phyloP scores from a whole-genome alignment of 177 flowering plant genomes.

The Vitis hybrid region DNA sequence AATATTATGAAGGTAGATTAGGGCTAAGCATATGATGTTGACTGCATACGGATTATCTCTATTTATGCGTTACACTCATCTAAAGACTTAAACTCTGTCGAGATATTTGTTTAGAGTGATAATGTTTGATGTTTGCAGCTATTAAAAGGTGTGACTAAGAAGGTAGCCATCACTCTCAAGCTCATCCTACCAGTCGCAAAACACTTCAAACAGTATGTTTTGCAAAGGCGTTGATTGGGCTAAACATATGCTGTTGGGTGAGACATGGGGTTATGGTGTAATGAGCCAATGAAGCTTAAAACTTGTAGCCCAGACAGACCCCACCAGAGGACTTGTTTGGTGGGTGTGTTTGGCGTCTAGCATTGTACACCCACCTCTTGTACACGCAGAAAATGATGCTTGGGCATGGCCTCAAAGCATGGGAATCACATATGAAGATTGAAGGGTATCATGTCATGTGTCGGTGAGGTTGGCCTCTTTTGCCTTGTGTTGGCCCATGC shows the following conservation, averaged over 20 bases:
- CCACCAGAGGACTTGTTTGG: not conserved
- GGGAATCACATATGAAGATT: not conserved
- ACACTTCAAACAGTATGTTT: too few species aligned
- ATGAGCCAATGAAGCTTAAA: not conserved
- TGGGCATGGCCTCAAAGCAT: not conserved
- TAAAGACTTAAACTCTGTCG: too few species aligned
- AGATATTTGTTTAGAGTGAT: too few species aligned
- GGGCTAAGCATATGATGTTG: too few species aligned
- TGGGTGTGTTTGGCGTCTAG: slow-evolving; percentile 3
- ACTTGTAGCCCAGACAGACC: not conserved
- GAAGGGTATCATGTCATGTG: not conserved
- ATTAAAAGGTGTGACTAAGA: too few species aligned
- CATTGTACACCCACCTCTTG: slow-evolving; percentile 9
- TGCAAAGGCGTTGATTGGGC: not conserved
- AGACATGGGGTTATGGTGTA: not conserved
- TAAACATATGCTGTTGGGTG: not conserved
- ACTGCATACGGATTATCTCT: too few species aligned
- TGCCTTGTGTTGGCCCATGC: not conserved
- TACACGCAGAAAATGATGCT: not conserved
- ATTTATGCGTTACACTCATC: too few species aligned
- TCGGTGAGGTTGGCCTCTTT: not conserved
- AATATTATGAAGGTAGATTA: too few species aligned
- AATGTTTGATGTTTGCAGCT: too few species aligned
- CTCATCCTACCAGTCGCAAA: too few species aligned
- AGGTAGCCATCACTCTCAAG: too few species aligned